Percentiles rank a stretch among this genome's conserved stretches.
These are phyloP conservation scores for Penicillium sp. DNA, from an alignment of 2,329 filamentous ascomycete species.

Conservation along the genomic window DNA sequence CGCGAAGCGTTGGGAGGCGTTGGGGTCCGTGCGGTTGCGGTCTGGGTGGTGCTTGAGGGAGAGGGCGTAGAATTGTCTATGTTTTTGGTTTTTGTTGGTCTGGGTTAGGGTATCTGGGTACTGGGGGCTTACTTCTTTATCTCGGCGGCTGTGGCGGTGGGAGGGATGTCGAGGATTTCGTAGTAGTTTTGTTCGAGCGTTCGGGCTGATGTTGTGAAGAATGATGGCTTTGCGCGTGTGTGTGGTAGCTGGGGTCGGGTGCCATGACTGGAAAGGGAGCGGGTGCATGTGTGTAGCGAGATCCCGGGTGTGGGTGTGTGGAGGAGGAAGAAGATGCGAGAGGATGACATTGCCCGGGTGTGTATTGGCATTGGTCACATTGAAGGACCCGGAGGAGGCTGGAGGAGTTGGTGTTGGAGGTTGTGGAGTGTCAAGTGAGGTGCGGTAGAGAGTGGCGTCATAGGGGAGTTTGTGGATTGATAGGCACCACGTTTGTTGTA, in stretches of 20 bases:
- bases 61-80: constrained; percentile 72
- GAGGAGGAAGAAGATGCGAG: constrained; percentile 13
- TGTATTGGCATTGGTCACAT: constrained; percentile 2
- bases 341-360: constrained; percentile 21
- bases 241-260: constrained; percentile 9
- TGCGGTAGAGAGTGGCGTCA: constrained; percentile 12
- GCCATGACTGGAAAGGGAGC: not conserved
- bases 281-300: constrained; percentile 1
- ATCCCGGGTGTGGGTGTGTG: constrained; percentile 5
- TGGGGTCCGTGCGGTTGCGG: constrained; percentile 71
- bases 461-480: constrained; percentile 1
- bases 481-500: not conserved
- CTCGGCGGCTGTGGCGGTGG: constrained; percentile 64
- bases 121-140: constrained; percentile 68
- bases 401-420: not conserved
- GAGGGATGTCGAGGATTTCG: constrained; percentile 68
- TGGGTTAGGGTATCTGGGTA: not conserved
- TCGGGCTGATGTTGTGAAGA: constrained; percentile 42
- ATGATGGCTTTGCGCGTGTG: not conserved
- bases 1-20: constrained; percentile 70
- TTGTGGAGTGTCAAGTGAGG: not conserved
- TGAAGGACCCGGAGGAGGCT: not conserved
- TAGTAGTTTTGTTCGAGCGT: constrained; percentile 62
- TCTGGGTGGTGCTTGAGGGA: constrained; percentile 93
- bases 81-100: not conserved